Evolutionary conservation across 2,329 filamentous ascomycete species (phyloP), one percentile per base, ranked within the genome.

Genomic region (Monosporascus sp.): DNA sequence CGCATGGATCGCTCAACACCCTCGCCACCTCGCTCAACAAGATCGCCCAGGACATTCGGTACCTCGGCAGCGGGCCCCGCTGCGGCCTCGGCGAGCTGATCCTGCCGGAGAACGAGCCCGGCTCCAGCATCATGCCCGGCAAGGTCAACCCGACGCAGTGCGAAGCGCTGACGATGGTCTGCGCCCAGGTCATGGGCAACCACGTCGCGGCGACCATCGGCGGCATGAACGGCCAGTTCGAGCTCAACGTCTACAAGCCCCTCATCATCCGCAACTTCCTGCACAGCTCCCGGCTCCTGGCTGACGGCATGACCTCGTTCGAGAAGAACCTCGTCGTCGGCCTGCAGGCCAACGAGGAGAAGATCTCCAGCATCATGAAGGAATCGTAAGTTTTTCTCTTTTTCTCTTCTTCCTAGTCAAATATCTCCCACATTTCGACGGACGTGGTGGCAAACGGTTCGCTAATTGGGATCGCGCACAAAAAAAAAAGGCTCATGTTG

Each of bases 141-240:
- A 99, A 99, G 80, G 94, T 99, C 71, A 99, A 99, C 80, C 94
- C 94, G 35, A 99, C 94, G 35, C 94, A 99, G 77, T 96, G 91
- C 75, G 94, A 99, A 80, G 89, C 91, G 57, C 78, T 99, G 72
- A 97, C 94, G 64, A 99, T 99, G 94, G 80, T 97, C 56, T 97
- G 93, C 78, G 85, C 90, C 20, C 94, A 99, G 75, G 93, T 99
- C 57, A 96, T 97, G 82, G 94, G 94, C 68, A 99, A 99, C 81
- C 86, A 97, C 70, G 88, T 91, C 51, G 90, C 94, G 38, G 86
- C 90, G 56, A 97, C 93, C 31, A 90, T 97, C 65, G 90, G 91
- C 58, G 94, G 93, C 68, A 95, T 95, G 79, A 96, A 94, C 77
- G 94, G 94, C 61, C 95, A 97, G 77, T 99, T 99, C 65, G 94